phyloP scores from a whole-genome alignment of 2,329 filamentous ascomycete species.

The Dothidotthia symphoricarpi region DNA sequence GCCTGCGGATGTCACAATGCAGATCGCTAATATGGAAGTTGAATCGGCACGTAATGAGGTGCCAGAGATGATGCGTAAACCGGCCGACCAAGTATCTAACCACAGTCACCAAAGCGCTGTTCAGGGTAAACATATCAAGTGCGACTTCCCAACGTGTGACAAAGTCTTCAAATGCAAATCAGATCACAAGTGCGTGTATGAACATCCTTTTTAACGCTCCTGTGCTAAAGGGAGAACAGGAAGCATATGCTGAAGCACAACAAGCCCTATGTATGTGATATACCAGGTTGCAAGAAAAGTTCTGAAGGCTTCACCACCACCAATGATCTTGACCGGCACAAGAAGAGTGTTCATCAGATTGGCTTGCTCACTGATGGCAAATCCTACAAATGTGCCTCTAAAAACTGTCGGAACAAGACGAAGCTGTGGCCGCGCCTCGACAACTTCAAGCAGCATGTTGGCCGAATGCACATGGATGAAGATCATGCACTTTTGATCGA shows the following conservation, averaged over 20 bases:
- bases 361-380: constrained; percentile 42
- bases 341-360: constrained; percentile 65
- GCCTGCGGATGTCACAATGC: constrained; percentile 14
- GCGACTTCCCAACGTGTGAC: constrained; percentile 16
- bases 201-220: constrained; percentile 4
- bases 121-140: constrained; percentile 16
- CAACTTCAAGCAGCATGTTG: constrained; percentile 81
- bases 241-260: constrained; percentile 72
- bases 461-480: constrained; percentile 61
- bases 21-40: constrained; percentile 19
- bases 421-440: constrained; percentile 81
- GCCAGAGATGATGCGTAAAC: constrained; percentile 11
- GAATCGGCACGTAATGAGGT: constrained; percentile 14
- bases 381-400: constrained; percentile 59
- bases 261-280: constrained; percentile 64
- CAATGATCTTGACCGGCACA: constrained; percentile 81
- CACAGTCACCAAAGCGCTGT: constrained; percentile 26
- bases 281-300: constrained; percentile 55
- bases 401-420: constrained; percentile 56
- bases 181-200: constrained; percentile 35
- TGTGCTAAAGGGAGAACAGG: constrained; percentile 47
- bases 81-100: constrained; percentile 26
- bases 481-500: constrained; percentile 48
- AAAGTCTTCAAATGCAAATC: constrained; percentile 36
- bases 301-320: constrained; percentile 70